Evolutionary conservation across 2,329 filamentous ascomycete species (phyloP), one percentile per base, ranked within the genome.

Genomic region (Trichoderma guizhouense): DNA sequence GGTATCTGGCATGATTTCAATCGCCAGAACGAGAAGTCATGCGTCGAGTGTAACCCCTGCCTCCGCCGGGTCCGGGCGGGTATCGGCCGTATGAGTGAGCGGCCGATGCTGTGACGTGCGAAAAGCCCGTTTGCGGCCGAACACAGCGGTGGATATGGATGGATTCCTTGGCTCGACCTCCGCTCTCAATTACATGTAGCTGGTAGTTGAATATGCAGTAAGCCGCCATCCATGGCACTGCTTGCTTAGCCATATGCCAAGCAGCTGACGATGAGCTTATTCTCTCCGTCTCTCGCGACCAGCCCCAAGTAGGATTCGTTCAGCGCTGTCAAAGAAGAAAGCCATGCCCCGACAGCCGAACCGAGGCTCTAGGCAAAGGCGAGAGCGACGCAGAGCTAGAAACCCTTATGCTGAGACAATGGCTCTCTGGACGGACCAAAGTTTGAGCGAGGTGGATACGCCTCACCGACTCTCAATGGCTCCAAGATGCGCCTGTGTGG

Each of bases 1-100:
- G 53, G 36, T 69, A 61, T 69, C 66, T 69, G 57, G 57, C 66
- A 69, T 69, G 66, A 69, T 43, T 51, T 69, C 53, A n/a, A 43
- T 61, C 36, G 66, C 66, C 66, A 51, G 66, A 61, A 69, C 21
- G 28, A 62, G 55, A 69, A 62, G 66, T 43, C 66, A 69, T 61
- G 36, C 57, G 39, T 69, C 39, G 66, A 51, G 11, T 43, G 43
- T 24, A 57, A 53, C 39, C 65, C 66, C 39, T 69, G 66, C 39
- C 57, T 26, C 66, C 57, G 66, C 32, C 57, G 57, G 55, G 57
- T 36, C 66, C 57, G 66, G 28, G 57, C 28, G 28, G 55, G 39
- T 24, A 67, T 69, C 66, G 66, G 66, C 36, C 66, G 30, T 61
- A 60, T 28, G 18, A 39, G n/a, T 30, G 53, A 61, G 66, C 66